Percentiles rank a stretch among this genome's conserved stretches.
These are phyloP conservation scores for Beta macrorhiza DNA, from an alignment of 179 eudicot genomes.

Conservation along the genomic window DNA sequence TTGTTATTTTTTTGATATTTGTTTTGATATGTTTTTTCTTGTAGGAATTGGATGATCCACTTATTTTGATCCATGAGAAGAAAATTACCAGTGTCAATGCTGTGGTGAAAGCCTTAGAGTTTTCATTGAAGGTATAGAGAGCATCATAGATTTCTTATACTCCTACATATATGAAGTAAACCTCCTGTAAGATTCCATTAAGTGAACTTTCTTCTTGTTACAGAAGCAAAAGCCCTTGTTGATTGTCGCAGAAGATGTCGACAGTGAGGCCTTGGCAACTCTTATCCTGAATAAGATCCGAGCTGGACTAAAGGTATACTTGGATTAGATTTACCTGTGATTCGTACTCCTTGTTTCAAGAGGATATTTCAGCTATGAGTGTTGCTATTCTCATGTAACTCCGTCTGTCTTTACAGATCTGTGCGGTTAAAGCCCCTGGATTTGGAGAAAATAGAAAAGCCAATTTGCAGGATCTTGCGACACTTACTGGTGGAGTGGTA, in stretches of 20 bases:
- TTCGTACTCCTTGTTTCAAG: neutral
- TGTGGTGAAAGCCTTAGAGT: constrained; percentile 49
- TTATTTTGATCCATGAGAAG: constrained; percentile 49
- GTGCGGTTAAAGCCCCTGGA: constrained; percentile 96
- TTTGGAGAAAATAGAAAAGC: constrained; percentile 93
- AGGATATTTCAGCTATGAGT: neutral
- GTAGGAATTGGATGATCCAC: constrained; percentile 56
- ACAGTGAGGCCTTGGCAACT: constrained; percentile 93
- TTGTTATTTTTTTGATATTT: constrained; percentile 10
- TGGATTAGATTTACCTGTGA: neutral
- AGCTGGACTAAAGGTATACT: constrained; percentile 82
- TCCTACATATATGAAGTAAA: neutral
- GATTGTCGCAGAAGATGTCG: constrained; percentile 91
- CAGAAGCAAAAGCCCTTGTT: constrained; percentile 90
- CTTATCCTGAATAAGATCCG: constrained; percentile 89
- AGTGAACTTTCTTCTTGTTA: neutral
- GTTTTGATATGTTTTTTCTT: neutral
- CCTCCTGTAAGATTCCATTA: constrained; percentile 24
- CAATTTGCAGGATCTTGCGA: constrained; percentile 81
- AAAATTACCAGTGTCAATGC: constrained; percentile 48
- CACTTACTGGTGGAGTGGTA: constrained; percentile 83
- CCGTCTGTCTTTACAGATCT: constrained; percentile 42
- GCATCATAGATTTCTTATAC: neutral
- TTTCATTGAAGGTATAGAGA: constrained; percentile 42
- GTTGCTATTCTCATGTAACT: neutral